These are phyloP conservation scores for Blastobotrys chiropterorum DNA, from an alignment of 805 yeast genomes.

Conservation along the genomic window DNA sequence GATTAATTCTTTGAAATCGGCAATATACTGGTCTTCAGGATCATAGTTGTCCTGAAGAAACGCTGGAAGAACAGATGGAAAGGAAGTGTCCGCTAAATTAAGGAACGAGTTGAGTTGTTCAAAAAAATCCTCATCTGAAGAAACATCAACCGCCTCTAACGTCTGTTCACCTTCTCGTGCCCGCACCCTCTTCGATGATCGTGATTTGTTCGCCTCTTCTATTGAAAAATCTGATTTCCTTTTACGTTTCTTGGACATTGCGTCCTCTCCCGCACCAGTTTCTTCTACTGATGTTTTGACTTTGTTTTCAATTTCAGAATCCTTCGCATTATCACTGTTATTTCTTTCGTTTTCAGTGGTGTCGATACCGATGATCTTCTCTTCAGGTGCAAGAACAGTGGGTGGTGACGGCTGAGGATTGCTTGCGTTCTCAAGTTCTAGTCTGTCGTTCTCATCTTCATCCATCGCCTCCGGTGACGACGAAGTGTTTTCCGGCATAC, in stretches of 20 bases:
- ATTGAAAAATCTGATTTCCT: conserved; percentile 6
- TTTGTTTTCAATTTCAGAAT: background rate
- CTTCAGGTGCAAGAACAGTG: background rate
- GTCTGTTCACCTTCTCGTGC: conserved; percentile 21
- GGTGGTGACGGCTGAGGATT: background rate
- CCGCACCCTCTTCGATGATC: conserved; percentile 23
- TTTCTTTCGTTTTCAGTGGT: too few relatives aligned
- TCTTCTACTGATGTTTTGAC: background rate
- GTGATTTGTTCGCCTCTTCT: background rate
- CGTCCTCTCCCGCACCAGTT: background rate
- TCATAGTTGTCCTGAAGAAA: conserved; percentile 11
- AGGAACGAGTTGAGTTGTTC: conserved; percentile 19
- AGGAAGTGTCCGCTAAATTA: conserved; percentile 9
- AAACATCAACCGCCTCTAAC: conserved; percentile 15
- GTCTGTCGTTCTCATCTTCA: background rate
- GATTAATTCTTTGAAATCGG: conserved; percentile 32
- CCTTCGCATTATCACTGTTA: background rate
- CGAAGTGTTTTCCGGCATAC: background rate
- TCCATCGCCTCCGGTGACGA: conserved; percentile 1
- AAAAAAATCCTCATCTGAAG: conserved; percentile 22
- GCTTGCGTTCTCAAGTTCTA: too few relatives aligned
- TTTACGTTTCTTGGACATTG: background rate
- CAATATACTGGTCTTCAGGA: conserved; percentile 17
- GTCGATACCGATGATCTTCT: background rate
- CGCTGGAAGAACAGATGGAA: conserved; percentile 17